Conservation (phyloP, 495 filamentous ascomycete genomes). For the Annulohypoxylon stygium region DNA sequence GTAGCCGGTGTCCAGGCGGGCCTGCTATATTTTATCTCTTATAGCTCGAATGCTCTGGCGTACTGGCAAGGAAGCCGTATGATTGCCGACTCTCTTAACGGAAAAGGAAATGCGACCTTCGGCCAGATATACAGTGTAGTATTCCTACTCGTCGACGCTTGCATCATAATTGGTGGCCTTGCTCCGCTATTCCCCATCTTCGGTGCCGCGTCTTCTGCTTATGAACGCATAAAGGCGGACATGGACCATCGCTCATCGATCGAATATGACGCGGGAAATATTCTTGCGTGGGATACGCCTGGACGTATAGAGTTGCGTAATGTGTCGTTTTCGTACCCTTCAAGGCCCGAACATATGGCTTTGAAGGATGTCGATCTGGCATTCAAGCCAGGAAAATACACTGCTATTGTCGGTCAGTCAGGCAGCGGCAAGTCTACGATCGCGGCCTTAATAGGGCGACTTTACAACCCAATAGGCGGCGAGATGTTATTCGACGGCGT, state of each 20-base stretch:
- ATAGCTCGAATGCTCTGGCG: slow-evolving; percentile 72
- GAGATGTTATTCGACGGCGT: slow-evolving; percentile 63
- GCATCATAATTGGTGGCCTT: slow-evolving; percentile 70
- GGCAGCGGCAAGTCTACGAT: slow-evolving; percentile 79
- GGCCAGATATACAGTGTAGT: slow-evolving; percentile 73
- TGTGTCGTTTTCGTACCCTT: slow-evolving; percentile 70
- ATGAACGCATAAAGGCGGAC: slow-evolving; percentile 62
- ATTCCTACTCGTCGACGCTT: slow-evolving; percentile 72
- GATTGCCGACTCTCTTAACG: slow-evolving; percentile 60
- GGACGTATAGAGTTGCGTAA: slow-evolving; percentile 63
- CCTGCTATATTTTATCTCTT: slow-evolving; percentile 72
- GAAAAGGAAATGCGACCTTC: slow-evolving; percentile 56
- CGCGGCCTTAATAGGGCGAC: slow-evolving; percentile 63
- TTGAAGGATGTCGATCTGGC: slow-evolving; percentile 60
- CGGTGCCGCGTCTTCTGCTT: slow-evolving; percentile 65
- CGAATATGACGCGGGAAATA: slow-evolving; percentile 55
- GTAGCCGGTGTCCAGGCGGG: slow-evolving; percentile 70
- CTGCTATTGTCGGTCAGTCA: slow-evolving; percentile 74
- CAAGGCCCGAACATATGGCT: slow-evolving; percentile 64
- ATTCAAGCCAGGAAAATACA: slow-evolving; percentile 67
- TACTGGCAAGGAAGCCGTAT: slow-evolving; percentile 73
- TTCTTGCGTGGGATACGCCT: slow-evolving; percentile 51
- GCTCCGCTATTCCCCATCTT: slow-evolving; percentile 72
- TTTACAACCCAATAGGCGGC: slow-evolving; percentile 60
- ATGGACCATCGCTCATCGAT: slow-evolving; percentile 64